These are phyloP conservation scores for Lanmaoa pseudosensibilis DNA, from an alignment of 768 basidiomycete species.

Conservation along the genomic window DNA sequence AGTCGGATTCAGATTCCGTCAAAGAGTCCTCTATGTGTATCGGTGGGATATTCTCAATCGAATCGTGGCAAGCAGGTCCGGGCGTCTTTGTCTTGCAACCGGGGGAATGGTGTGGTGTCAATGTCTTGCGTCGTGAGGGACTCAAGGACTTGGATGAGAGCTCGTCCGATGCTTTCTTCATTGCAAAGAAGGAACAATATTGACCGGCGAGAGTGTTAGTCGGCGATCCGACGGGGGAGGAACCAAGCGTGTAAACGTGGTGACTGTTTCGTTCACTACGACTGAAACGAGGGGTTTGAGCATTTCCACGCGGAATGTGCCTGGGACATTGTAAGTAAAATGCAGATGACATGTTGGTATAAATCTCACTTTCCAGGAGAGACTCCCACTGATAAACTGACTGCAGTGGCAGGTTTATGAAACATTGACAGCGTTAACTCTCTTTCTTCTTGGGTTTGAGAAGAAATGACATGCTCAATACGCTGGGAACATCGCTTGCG, in stretches of 20 bases:
- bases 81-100: slow-evolving; percentile 1
- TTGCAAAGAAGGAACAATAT: neutral
- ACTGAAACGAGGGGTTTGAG: neutral
- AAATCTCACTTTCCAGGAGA: slow-evolving; percentile 19
- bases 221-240: slow-evolving; percentile 3
- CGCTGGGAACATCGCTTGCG: slow-evolving; percentile 35
- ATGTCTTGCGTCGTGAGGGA: neutral
- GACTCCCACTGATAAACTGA: neutral
- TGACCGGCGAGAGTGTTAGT: neutral
- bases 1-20: slow-evolving; percentile 35
- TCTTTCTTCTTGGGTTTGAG: slow-evolving; percentile 35
- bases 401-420: neutral
- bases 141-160: neutral
- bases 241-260: neutral
- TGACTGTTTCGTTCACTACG: neutral
- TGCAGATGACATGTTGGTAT: neutral
- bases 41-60: slow-evolving; percentile 6
- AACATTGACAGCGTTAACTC: slow-evolving; percentile 22
- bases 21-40: slow-evolving; percentile 25
- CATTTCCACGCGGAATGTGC: neutral
- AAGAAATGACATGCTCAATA: slow-evolving; percentile 26
- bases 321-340: slow-evolving; percentile 16
- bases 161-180: slow-evolving; percentile 3
- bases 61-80: neutral
- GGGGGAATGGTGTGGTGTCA: slow-evolving; percentile 1